Evolutionary conservation across 2,329 filamentous ascomycete genomes (phyloP).

Genomic region (Tolypocladium paradoxum): DNA sequence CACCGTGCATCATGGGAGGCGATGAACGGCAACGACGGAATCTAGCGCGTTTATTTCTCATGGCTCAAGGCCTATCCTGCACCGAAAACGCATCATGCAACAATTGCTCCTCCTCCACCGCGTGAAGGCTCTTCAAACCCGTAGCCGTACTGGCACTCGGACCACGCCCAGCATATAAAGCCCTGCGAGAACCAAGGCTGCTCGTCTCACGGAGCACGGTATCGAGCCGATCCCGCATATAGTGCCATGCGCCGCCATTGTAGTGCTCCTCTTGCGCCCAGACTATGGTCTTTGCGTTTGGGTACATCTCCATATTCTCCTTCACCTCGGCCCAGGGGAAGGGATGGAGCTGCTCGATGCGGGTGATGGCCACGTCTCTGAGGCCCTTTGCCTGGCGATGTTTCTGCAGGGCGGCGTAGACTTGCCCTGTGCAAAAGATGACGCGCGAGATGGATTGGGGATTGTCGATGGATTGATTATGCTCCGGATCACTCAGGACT

Average conservation of each 20-base stretch:
- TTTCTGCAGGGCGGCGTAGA: slow-evolving; percentile 83
- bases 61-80: too few species aligned
- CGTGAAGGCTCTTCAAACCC: too few species aligned
- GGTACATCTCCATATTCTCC: slow-evolving; percentile 94
- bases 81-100: too few species aligned
- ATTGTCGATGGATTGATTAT: slow-evolving; percentile 63
- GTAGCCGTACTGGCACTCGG: too few species aligned
- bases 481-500: slow-evolving; percentile 87
- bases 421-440: slow-evolving; percentile 88
- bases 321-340: slow-evolving; percentile 97
- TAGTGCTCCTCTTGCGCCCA: slow-evolving; percentile 97
- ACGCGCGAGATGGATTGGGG: slow-evolving; percentile 87
- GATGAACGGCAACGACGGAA: too few species aligned
- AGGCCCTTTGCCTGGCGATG: slow-evolving; percentile 78
- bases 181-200: too few species aligned
- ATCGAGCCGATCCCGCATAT: slow-evolving; percentile 91
- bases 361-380: slow-evolving; percentile 85
- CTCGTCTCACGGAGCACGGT: too few species aligned
- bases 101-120: too few species aligned
- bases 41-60: too few species aligned
- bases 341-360: slow-evolving; percentile 94
- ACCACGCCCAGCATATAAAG: too few species aligned
- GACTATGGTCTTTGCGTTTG: slow-evolving; percentile 94
- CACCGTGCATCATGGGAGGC: too few species aligned
- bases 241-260: slow-evolving; percentile 94